Evolutionary conservation across 345 rosid species (phyloP), one percentile per base, ranked within the genome.

Genomic region (Linum usitatissimum): DNA sequence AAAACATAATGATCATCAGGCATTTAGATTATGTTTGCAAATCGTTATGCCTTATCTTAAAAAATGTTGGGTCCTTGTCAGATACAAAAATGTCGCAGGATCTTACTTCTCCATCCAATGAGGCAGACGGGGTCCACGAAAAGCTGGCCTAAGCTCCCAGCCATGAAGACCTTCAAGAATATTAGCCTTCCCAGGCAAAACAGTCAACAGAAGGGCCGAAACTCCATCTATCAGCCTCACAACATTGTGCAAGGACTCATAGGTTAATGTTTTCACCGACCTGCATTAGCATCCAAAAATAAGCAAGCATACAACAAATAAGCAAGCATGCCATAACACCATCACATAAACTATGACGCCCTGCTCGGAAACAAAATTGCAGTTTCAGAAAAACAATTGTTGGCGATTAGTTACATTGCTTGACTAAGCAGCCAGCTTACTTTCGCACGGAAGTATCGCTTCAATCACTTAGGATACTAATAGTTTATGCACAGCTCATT

Each of bases 21-120:
- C 51, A 1, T 42, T n/a, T n/a, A 42, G 0, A 42, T 42, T 2
- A 42, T 42, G 49, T 14, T 42, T 1, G 49, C 15, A 42, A 42
- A 42, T 13, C 4, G 9, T 55, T 3, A 31, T 31, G 36, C 6
- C 6, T 18, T 8, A 55, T 18, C 19, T 8, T 3, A 34, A 23
- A 20, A 55, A 55, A 55, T 28, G 30, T 0, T 19, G 59, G 30
- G 13, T n/a, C 58, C 57, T 21, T n/a, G n/a, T 19, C 12, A 55
- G 12, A 55, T 14, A 18, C 6, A 55, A 20, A 55, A 6, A 0
- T 6, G 59, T 9, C 0, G 59, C 8, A 55, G 30, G 6, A 64
- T 71, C 81, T 71, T 79, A 92, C 98, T 85, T 82, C 59, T 86
- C 95, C 98, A 93, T 93, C 97, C 97, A 93, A 0, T 94, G 80